Conservation (phyloP, 1,284 basidiomycete species). For the Cystobasidiaceae sp. region DNA sequence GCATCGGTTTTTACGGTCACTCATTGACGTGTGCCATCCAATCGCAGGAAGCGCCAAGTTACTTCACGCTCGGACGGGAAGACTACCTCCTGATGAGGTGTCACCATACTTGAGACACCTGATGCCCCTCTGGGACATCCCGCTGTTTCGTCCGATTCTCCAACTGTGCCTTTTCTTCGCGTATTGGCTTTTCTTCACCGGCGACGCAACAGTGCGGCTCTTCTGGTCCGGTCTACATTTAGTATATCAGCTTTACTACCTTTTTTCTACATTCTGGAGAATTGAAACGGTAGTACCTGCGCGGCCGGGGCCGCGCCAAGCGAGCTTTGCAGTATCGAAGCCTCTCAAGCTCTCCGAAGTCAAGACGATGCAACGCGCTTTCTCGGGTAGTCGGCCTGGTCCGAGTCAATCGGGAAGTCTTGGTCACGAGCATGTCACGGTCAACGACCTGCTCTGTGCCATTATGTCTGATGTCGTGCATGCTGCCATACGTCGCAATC, state of each 20-base stretch:
- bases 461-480: slow-evolving; percentile 35
- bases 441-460: slow-evolving; percentile 42
- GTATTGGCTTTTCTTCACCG: slow-evolving; percentile 37
- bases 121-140: slow-evolving; percentile 33
- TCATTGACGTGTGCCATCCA: neutral
- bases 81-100: slow-evolving; percentile 38
- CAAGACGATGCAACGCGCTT: slow-evolving; percentile 44
- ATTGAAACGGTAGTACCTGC: slow-evolving; percentile 30
- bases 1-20: no score
- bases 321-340: slow-evolving; percentile 7
- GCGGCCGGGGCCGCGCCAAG: slow-evolving; percentile 36
- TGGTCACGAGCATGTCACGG: slow-evolving; percentile 41
- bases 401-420: slow-evolving; percentile 7
- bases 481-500: slow-evolving; percentile 33
- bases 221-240: slow-evolving; percentile 36
- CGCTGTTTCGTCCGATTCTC: slow-evolving; percentile 33
- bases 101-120: slow-evolving; percentile 42
- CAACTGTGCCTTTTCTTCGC: neutral
- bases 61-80: neutral
- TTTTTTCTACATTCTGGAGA: slow-evolving; percentile 39
- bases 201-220: slow-evolving; percentile 33
- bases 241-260: slow-evolving; percentile 36
- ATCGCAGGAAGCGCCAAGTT: slow-evolving; percentile 14
- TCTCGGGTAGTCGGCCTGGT: slow-evolving; percentile 42
- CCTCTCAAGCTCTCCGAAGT: slow-evolving; percentile 42